Evolutionary conservation across 495 filamentous ascomycete species (phyloP).

Genomic region (Aspergillus affinis): DNA sequence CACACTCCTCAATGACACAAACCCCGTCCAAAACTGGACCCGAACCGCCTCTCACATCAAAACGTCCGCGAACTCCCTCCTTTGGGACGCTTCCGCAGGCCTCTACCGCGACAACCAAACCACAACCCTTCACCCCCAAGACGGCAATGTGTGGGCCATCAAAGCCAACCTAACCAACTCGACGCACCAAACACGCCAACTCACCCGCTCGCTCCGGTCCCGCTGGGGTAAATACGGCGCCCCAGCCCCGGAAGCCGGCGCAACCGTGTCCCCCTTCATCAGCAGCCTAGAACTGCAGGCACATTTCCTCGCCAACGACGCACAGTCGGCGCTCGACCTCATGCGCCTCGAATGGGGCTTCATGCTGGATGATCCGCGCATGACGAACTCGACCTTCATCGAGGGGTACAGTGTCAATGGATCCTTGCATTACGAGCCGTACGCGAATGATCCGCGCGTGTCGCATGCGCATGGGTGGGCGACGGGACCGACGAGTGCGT

Average conservation of each 20-base stretch:
- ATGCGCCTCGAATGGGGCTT: conserved; percentile 56
- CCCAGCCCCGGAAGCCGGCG: conserved; percentile 53
- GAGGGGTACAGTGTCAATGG: conserved; percentile 59
- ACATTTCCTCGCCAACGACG: conserved; percentile 46
- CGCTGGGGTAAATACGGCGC: conserved; percentile 57
- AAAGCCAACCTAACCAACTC: conserved; percentile 37
- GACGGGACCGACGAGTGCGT: conserved; percentile 52
- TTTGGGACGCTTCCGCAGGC: conserved; percentile 30
- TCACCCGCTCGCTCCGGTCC: conserved; percentile 42
- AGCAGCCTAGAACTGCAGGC: conserved; percentile 57
- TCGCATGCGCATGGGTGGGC: conserved; percentile 62
- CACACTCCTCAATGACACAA: conserved; percentile 23
- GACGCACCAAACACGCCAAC: conserved; percentile 13
- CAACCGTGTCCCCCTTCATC: conserved; percentile 58
- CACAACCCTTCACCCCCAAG: conserved; percentile 44
- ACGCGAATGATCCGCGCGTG: conserved; percentile 50
- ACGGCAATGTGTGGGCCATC: conserved; percentile 47
- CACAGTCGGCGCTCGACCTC: conserved; percentile 48
- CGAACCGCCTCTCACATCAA: conserved; percentile 22
- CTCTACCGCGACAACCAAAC: conserved; percentile 40
- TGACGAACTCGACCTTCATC: conserved; percentile 61
- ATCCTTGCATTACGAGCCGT: conserved; percentile 55
- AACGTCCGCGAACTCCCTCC: conserved; percentile 28
- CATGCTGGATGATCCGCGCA: conserved; percentile 56
- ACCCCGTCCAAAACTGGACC: conserved; percentile 17